Conservation (phyloP, 2,329 filamentous ascomycete genomes). For the Pseudomassariella vexata region DNA sequence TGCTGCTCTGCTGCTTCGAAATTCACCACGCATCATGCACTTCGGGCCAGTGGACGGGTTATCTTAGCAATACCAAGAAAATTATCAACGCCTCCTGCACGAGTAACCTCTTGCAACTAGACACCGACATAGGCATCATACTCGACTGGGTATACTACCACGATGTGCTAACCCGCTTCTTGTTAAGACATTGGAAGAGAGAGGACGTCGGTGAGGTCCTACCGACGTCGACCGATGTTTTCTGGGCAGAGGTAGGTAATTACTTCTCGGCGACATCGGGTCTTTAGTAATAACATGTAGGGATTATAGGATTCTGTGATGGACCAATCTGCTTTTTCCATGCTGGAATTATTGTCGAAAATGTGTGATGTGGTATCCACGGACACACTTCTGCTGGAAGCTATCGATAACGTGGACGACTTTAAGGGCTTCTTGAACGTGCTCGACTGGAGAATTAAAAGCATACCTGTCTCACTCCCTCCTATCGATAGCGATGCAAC, state of each 20-base stretch:
- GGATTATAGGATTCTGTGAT: too few species aligned
- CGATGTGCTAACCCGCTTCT: slow-evolving; percentile 20
- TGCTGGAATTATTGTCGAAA: slow-evolving; percentile 14
- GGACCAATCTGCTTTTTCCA: too few species aligned
- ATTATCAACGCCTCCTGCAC: slow-evolving; percentile 11
- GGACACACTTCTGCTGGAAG: slow-evolving; percentile 2
- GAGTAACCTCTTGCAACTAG: slow-evolving; percentile 5
- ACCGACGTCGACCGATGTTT: slow-evolving; percentile 2
- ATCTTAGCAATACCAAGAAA: slow-evolving; percentile 12
- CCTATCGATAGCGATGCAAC: slow-evolving; percentile 4
- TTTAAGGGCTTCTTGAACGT: slow-evolving; percentile 16
- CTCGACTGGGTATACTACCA: slow-evolving; percentile 24
- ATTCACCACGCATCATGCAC: slow-evolving; percentile 13
- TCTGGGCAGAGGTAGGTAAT: slow-evolving; percentile 7
- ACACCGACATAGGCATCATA: slow-evolving; percentile 11
- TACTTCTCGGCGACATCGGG: too few species aligned
- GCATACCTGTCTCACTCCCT: slow-evolving; percentile 2
- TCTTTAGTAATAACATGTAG: too few species aligned
- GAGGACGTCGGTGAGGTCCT: slow-evolving; percentile 2
- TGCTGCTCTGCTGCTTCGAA: slow-evolving; percentile 21
- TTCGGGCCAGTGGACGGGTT: slow-evolving; percentile 12
- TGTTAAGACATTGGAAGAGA: slow-evolving; percentile 17
- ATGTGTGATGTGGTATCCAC: slow-evolving; percentile 12
- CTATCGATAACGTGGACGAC: slow-evolving; percentile 8
- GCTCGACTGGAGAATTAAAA: slow-evolving; percentile 22